Conservation (phyloP, 2,329 filamentous ascomycete species). For the Beauveria caledonica region DNA sequence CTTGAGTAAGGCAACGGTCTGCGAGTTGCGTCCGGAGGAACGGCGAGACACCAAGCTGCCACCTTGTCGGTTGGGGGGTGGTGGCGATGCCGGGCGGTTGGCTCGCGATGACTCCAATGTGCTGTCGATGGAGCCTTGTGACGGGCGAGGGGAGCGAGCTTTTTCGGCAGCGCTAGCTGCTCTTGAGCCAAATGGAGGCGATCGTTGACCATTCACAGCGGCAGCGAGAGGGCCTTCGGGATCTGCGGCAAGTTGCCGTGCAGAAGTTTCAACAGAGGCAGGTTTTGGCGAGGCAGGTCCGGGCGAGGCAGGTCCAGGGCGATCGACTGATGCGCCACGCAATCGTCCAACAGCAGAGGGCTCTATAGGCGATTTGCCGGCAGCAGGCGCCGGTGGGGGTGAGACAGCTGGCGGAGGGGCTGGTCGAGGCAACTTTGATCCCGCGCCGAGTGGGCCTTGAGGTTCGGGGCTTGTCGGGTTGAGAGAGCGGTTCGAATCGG, state of each 20-base stretch:
- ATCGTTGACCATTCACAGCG: slow-evolving; percentile 46
- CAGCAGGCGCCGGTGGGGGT: slow-evolving; percentile 45
- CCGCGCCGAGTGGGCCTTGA: background rate
- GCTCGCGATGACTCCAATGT: slow-evolving; percentile 47
- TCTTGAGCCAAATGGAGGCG: slow-evolving; percentile 45
- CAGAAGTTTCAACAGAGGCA: background rate
- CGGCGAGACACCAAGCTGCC: slow-evolving; percentile 52
- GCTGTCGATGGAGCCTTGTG: slow-evolving; percentile 58
- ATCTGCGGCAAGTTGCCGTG: background rate
- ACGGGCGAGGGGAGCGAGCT: slow-evolving; percentile 33
- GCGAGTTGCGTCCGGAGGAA: slow-evolving; percentile 52
- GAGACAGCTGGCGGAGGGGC: slow-evolving; percentile 37
- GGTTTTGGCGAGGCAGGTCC: slow-evolving; percentile 6
- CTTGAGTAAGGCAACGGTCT: slow-evolving; percentile 69
- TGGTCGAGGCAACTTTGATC: slow-evolving; percentile 28
- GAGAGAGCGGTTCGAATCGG: slow-evolving; percentile 1
- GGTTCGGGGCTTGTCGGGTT: slow-evolving; percentile 3
- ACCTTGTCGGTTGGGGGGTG: slow-evolving; percentile 47
- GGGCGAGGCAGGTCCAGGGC: slow-evolving; percentile 20
- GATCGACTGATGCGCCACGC: slow-evolving; percentile 43
- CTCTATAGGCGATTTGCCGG: slow-evolving; percentile 36
- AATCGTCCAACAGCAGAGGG: slow-evolving; percentile 33
- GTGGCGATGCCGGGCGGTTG: slow-evolving; percentile 46
- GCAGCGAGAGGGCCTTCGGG: background rate
- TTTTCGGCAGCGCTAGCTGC: slow-evolving; percentile 24